A percentile compares a stretch with the other conserved stretches of the same genome.
Evolutionary conservation across 176 grass and related monocot genomes (phyloP).

Genomic region (Panicum miliaceum): DNA sequence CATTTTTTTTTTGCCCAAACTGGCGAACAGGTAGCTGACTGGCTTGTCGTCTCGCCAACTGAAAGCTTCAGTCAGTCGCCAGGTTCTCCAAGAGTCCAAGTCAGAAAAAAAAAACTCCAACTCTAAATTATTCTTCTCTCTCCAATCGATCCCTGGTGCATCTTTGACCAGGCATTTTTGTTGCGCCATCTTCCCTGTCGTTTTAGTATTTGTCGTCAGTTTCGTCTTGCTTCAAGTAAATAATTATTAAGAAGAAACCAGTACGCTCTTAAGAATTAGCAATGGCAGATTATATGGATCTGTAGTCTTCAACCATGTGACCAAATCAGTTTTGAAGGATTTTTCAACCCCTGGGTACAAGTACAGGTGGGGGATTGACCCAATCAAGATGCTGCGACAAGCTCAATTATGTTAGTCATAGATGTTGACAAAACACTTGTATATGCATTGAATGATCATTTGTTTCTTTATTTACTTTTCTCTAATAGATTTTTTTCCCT

Average conservation of each 20-base stretch:
- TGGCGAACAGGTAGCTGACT: background rate
- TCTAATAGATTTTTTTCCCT: background rate
- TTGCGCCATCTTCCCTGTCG: background rate
- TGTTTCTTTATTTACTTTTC: background rate
- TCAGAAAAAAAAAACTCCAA: too few relatives aligned
- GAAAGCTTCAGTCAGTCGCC: background rate
- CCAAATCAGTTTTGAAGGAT: background rate
- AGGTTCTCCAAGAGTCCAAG: conserved; percentile 31
- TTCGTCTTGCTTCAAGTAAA: background rate
- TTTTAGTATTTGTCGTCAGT: background rate
- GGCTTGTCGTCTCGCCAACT: background rate
- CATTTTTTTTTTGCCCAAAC: background rate
- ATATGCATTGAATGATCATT: background rate
- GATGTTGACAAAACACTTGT: background rate
- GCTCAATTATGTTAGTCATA: background rate
- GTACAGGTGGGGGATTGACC: background rate
- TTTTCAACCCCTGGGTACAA: background rate
- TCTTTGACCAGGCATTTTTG: background rate
- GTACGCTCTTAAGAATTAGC: background rate
- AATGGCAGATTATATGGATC: background rate
- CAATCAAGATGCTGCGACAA: background rate
- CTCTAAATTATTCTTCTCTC: background rate
- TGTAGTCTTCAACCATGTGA: background rate
- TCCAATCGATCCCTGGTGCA: background rate
- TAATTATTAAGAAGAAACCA: background rate